A percentile compares a stretch with the other conserved stretches of the same genome.
Evolutionary conservation across 2,329 filamentous ascomycete genomes (phyloP).

Genomic region (Dothidotthia symphoricarpi): DNA sequence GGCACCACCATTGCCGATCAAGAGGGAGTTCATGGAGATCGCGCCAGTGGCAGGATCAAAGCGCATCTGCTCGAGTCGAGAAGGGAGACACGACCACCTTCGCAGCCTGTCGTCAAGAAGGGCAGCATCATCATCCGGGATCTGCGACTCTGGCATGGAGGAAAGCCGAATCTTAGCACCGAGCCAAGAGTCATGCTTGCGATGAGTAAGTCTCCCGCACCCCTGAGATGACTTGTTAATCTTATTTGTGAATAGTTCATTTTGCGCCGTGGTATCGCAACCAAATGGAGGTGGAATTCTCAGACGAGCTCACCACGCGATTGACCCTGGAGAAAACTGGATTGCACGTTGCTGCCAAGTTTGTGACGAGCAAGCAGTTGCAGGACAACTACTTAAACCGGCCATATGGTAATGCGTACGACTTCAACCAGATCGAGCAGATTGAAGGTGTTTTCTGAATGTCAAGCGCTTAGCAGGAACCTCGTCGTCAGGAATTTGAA

Average conservation of each 20-base stretch:
- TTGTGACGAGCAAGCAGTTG: constrained; percentile 46
- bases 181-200: constrained; percentile 50
- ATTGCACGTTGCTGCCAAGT: constrained; percentile 55
- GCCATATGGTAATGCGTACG: constrained; percentile 62
- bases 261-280: constrained; percentile 62
- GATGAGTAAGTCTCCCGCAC: constrained; percentile 22
- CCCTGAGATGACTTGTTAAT: neutral
- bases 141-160: constrained; percentile 52
- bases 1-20: constrained; percentile 37
- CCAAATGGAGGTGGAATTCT: constrained; percentile 56
- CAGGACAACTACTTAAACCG: constrained; percentile 53
- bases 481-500: too few relatives aligned
- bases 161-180: constrained; percentile 48
- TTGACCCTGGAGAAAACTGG: constrained; percentile 44
- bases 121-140: constrained; percentile 50
- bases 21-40: constrained; percentile 43
- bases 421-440: constrained; percentile 54
- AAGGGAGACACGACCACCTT: constrained; percentile 16
- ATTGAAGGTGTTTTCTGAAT: constrained; percentile 27
- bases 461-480: neutral
- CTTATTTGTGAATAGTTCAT: constrained; percentile 35
- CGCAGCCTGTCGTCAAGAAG: constrained; percentile 40
- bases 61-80: constrained; percentile 20
- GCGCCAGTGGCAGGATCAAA: constrained; percentile 33
- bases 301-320: constrained; percentile 50